Evolutionary conservation across 257 asterid genomes (phyloP), one percentile per base, ranked within the genome.

Genomic region (Petunia axillaris): DNA sequence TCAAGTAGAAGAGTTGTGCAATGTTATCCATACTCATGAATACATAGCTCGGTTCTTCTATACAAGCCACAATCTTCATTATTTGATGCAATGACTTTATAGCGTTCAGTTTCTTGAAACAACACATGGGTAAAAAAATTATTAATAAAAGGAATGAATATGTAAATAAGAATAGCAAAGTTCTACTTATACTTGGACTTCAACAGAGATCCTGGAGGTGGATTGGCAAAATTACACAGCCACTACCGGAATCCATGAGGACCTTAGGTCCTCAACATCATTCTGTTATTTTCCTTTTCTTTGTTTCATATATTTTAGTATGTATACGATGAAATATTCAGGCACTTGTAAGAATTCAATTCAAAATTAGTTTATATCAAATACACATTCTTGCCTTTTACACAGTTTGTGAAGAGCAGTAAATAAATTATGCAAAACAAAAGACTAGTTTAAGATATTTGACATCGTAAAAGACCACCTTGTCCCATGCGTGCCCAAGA

Each of bases 401-500:
- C 14, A 62, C 44, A 78, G 58, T 55, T 77, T 39, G 70, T 35
- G 46, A 80, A 37, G 63, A 62, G 37, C 7, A 78, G 63, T 5
- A 78, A 40, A 63, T 48, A 60, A 78, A 8, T 38, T 60, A 11
- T 14, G 37, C 41, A 74, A 41, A 60, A 64, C 41, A n/a, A 15
- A 68, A 44, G 16, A 68, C 57, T 57, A 44, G 46, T 8, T 68
- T 37, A 35, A 70, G 64, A 50, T 48, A 64, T 55, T 57, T 80
- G 76, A 38, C n/a, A 43, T 41, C n/a, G 15, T 63, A 63, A 79
- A 64, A 48, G 78, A 71, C 25, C 89, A 93, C 99, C 97, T 92
- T 92, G 84, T 89, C 87, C 99, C 99, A 95, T 64, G 95, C 77
- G 82, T 92, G 97, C 77, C 99, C 99, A 50, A 90, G 95, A 85